phyloP scores from a whole-genome alignment of 169 alveolate species.

The Eimeria necatrix region DNA sequence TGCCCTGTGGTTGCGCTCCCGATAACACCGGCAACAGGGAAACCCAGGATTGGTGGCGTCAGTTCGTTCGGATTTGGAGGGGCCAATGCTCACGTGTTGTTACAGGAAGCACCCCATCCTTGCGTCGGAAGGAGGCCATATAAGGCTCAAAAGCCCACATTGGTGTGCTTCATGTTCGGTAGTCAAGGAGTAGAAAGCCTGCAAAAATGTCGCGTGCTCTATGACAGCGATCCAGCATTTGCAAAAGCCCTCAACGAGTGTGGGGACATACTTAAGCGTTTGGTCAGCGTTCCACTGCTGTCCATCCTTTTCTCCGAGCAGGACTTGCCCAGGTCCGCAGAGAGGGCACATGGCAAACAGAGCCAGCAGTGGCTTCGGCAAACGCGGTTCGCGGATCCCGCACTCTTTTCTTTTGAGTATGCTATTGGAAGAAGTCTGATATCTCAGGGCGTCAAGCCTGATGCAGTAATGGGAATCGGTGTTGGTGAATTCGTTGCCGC shows the following conservation, averaged over 20 bases:
- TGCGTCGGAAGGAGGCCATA: slow-evolving; percentile 54
- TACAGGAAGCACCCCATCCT: slow-evolving; percentile 83
- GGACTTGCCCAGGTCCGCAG: slow-evolving; percentile 59
- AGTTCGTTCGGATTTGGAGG: slow-evolving; percentile 90
- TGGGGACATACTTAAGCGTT: slow-evolving; percentile 82
- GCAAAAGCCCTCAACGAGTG: slow-evolving; percentile 86
- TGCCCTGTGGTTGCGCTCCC: slow-evolving; percentile 83
- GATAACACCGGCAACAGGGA: slow-evolving; percentile 75
- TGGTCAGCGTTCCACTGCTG: slow-evolving; percentile 84
- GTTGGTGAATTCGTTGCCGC: slow-evolving; percentile 88
- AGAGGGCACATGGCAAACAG: slow-evolving; percentile 65
- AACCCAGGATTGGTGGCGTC: slow-evolving; percentile 83
- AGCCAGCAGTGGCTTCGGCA: slow-evolving; percentile 74
- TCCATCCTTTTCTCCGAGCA: slow-evolving; percentile 81
- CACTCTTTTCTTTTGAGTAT: slow-evolving; percentile 88
- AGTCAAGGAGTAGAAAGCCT: slow-evolving; percentile 84
- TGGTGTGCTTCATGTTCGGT: slow-evolving; percentile 84
- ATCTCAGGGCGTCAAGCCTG: slow-evolving; percentile 88
- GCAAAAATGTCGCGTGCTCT: slow-evolving; percentile 85
- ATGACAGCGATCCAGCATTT: slow-evolving; percentile 85
- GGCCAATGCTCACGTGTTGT: slow-evolving; percentile 87
- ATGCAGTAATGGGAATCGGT: slow-evolving; percentile 85
- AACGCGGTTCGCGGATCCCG: slow-evolving; percentile 86
- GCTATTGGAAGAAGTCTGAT: slow-evolving; percentile 86
- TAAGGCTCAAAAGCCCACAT: slow-evolving; percentile 78